phyloP scores from a whole-genome alignment of 768 basidiomycete species.

The Flagelloscypha sp. region DNA sequence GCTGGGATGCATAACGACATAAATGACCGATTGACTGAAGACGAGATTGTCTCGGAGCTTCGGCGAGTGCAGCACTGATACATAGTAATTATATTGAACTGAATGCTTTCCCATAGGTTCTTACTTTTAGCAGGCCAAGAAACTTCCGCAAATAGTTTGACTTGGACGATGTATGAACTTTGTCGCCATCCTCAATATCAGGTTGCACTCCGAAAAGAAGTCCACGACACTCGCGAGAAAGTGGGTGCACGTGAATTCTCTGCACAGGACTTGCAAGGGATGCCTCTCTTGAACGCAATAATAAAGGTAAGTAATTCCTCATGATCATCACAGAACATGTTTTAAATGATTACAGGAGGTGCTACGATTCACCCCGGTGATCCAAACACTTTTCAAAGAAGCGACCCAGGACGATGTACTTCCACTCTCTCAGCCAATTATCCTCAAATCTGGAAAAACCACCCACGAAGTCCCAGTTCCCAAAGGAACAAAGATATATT shows the following conservation, averaged over 20 bases:
- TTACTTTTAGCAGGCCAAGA: constrained; percentile 1
- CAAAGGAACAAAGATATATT: constrained; percentile 13
- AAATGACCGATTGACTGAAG: too few relatives aligned
- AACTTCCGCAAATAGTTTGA: neutral
- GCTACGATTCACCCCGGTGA: constrained; percentile 23
- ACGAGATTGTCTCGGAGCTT: too few relatives aligned
- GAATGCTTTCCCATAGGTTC: neutral
- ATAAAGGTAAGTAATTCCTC: constrained; percentile 1
- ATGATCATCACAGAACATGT: neutral
- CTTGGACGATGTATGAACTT: neutral
- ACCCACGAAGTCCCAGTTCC: constrained; percentile 16
- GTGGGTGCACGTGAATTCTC: constrained; percentile 15
- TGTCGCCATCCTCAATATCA: neutral
- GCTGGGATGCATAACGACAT: too few relatives aligned
- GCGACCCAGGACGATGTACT: constrained; percentile 25
- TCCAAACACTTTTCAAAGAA: constrained; percentile 20
- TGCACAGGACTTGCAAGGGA: constrained; percentile 17
- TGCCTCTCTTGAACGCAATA: constrained; percentile 17
- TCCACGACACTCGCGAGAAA: constrained; percentile 11
- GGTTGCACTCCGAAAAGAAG: constrained; percentile 5
- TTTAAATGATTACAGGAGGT: constrained; percentile 14
- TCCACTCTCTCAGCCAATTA: constrained; percentile 22
- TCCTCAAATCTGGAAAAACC: constrained; percentile 14
- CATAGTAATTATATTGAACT: too few relatives aligned
- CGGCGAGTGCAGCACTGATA: too few relatives aligned